Evolutionary conservation across 164 flowering plant genomes (phyloP), one percentile per base, ranked within the genome.

Genomic region (Nymphaea colorata): DNA sequence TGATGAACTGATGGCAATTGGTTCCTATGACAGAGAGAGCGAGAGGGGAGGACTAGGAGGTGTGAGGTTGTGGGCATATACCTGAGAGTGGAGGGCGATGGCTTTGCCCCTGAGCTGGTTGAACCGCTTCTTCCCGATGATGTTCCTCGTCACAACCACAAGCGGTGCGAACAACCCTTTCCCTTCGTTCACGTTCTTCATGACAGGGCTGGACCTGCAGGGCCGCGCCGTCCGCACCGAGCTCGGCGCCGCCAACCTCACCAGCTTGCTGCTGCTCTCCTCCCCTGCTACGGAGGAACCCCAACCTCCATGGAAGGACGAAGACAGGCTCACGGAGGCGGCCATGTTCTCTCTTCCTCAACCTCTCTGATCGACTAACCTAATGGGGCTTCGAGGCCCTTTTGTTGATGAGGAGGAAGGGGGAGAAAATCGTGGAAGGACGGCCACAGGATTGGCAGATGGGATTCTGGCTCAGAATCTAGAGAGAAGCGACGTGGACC

Each of bases 1-100:
- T 25, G 36, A 25, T 25, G 36, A 25, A 25, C 36, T 25, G 36
- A 25, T 1, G 36, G 36, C 36, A 25, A 25, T 25, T 25, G 36
- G 36, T 1, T 25, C 36, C 36, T 25, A 25, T 25, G 36, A 25
- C 36, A 51, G 14, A 51, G 14, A 51, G 4, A 4, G 3, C 3
- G 57, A 51, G 5, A 51, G 57, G 0, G 15, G 10, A 51, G 57
- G 12, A 4, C 7, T 8, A 51, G 12, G 14, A 10, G 57, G 14
- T 4, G 57, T 8, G 4, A 15, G 14, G 57, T 10, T 51, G 14
- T 4, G 8, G 8, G 10, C 8, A 5, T 8, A 15, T 62, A 91
- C 99, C 97, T 94, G 99, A 3, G 97, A 94, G 82, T 94, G 99
- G 4, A 91, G 73, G 72, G 97, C 96, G 71, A 94, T 94, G 43